Conservation (phyloP, 306 rosid genomes). For the cucumber (Cucumis sativus) region DNA sequence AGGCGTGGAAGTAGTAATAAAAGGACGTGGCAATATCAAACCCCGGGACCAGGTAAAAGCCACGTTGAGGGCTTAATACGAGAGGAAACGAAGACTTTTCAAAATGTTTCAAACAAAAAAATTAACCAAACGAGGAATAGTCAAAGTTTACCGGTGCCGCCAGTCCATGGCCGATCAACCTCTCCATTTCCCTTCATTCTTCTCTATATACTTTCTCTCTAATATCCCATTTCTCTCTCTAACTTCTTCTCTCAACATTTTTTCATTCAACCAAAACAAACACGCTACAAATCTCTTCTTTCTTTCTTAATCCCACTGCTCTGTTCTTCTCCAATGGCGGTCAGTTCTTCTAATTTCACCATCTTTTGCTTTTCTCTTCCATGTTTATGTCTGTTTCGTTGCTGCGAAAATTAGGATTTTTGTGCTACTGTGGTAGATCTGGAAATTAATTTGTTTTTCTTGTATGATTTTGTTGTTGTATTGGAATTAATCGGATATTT, state of each 20-base stretch:
- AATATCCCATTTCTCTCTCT: neutral
- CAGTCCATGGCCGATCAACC: neutral
- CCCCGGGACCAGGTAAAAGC: neutral
- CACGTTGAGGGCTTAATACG: neutral
- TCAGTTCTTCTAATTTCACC: neutral
- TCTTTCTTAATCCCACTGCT: neutral
- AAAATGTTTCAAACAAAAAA: neutral
- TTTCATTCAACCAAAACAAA: neutral
- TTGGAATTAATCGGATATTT: neutral
- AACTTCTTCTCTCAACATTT: neutral
- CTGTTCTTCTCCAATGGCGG: neutral
- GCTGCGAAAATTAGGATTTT: neutral
- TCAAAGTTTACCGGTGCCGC: neutral
- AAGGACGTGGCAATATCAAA: neutral
- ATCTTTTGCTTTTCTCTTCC: neutral
- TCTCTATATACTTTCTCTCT: neutral
- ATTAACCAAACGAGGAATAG: neutral
- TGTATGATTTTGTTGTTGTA: neutral
- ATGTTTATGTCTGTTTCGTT: neutral
- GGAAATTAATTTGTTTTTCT: neutral
- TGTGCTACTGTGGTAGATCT: neutral
- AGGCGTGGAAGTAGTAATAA: neutral
- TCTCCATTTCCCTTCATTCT: neutral
- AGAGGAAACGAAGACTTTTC: neutral
- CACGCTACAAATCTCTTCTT: no score